Percentiles rank a stretch among this genome's conserved stretches.
These are phyloP conservation scores for Talaromyces pinophilus DNA, from an alignment of 2,329 filamentous ascomycete species.

Conservation along the genomic window DNA sequence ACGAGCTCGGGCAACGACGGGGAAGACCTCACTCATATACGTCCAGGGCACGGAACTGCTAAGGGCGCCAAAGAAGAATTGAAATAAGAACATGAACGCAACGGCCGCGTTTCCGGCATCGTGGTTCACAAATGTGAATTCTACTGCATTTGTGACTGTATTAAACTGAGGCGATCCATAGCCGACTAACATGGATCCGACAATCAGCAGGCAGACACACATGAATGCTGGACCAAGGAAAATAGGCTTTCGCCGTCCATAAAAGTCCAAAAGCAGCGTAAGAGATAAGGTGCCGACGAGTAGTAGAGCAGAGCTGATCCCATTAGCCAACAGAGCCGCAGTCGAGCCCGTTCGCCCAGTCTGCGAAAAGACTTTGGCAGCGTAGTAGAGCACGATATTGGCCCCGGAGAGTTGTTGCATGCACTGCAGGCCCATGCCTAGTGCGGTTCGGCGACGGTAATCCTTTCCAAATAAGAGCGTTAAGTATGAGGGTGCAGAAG, in stretches of 20 bases:
- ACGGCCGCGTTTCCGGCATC: conserved; percentile 24
- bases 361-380: conserved; percentile 12
- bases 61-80: conserved; percentile 19
- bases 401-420: conserved; percentile 12
- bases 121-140: not conserved
- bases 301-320: conserved; percentile 5
- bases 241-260: conserved; percentile 12
- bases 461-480: conserved; percentile 7
- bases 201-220: not conserved
- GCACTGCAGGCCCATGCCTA: conserved; percentile 9
- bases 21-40: conserved; percentile 29
- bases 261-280: conserved; percentile 7
- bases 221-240: conserved; percentile 3
- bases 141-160: not conserved
- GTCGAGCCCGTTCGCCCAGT: not conserved
- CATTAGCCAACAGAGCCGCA: conserved; percentile 3
- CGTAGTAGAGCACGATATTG: conserved; percentile 12
- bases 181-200: conserved; percentile 7
- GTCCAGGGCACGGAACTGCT: conserved; percentile 25
- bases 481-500: not conserved
- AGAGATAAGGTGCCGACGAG: not conserved
- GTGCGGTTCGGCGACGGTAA: conserved; percentile 5
- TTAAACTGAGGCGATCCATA: conserved; percentile 8
- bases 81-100: conserved; percentile 35
- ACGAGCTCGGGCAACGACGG: conserved; percentile 25